Conservation (phyloP, 2,329 filamentous ascomycete genomes). For the Truncatella angustata region DNA sequence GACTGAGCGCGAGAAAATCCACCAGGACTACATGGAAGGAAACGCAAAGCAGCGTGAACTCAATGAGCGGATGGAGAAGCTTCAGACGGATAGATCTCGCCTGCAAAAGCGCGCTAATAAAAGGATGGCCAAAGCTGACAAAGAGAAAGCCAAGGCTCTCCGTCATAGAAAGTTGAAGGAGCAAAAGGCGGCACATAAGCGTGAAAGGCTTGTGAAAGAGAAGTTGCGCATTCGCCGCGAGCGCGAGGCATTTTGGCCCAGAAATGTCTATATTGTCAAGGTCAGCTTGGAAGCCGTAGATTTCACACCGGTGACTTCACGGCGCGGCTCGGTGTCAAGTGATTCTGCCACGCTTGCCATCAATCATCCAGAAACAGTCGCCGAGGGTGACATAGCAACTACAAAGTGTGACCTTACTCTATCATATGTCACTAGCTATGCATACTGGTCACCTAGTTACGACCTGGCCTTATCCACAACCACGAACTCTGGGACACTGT, state of each 20-base stretch:
- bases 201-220: constrained; percentile 38
- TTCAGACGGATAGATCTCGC: constrained; percentile 30
- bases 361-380: constrained; percentile 21
- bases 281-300: constrained; percentile 48
- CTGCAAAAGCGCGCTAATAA: constrained; percentile 25
- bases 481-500: constrained; percentile 48
- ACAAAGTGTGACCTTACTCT: constrained; percentile 49
- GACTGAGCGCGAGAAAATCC: constrained; percentile 39
- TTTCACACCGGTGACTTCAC: constrained; percentile 44
- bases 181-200: constrained; percentile 32
- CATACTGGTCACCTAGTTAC: constrained; percentile 61
- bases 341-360: constrained; percentile 45
- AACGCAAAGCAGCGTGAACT: constrained; percentile 30
- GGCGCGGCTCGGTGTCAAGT: constrained; percentile 49
- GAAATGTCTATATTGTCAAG: constrained; percentile 45
- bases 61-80: constrained; percentile 27
- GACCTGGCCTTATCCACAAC: constrained; percentile 61
- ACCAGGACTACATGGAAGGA: constrained; percentile 37
- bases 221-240: constrained; percentile 42
- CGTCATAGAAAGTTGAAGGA: constrained; percentile 33
- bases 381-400: constrained; percentile 11
- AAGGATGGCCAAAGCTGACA: constrained; percentile 19
- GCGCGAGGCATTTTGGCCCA: constrained; percentile 48
- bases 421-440: constrained; percentile 58
- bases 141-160: constrained; percentile 21